Evolutionary conservation across 139 green algal genomes (phyloP), one percentile per base, ranked within the genome.

Genomic region (Chlorella vulgaris): DNA sequence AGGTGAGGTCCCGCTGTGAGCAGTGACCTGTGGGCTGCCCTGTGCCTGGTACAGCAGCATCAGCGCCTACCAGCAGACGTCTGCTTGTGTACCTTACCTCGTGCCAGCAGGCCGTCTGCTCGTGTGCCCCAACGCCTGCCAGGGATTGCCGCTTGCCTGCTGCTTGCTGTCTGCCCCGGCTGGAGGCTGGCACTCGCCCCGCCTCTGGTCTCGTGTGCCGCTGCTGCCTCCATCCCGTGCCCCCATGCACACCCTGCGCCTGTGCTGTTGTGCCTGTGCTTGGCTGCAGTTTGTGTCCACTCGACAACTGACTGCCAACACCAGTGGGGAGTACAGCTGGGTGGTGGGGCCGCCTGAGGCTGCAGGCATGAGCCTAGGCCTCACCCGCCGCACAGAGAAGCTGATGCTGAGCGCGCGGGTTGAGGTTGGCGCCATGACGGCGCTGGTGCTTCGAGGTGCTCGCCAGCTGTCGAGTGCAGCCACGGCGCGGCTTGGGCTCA

Each of bases 391-490:
- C 8, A 69, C 21, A 10, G 77, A 80, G 15, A 85, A 83, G 63
- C 38, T 75, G 29, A 40, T 80, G 69, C 69, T 88, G 4, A 76
- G 26, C 18, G 75, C 42, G 13, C 65, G 61, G 24, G 24, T 89
- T 21, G 86, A 90, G 67, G 80, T 87, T 58, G 87, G 87, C 7
- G 82, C 74, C 0, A 33, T 66, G 40, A 86, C 82, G 0, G 81
- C 58, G 1, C 7, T 91, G 21, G 80, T 66, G n/a, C 65, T 50
- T 26, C 68, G 74, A 13, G 61, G 53, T 2, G 78, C 81, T 29
- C 65, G 70, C 24, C 74, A 74, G 42, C 36, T 85, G n/a, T 66
- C 31, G 6, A 28, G 58, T 1, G 55, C 55, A 13, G 43, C 60
- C n/a, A 85, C 76, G 7, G 61, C 24, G 3, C 71, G 84, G 5